phyloP scores from a whole-genome alignment of 1,139 yeast genomes.

The Debaryomyces singareniensis region DNA sequence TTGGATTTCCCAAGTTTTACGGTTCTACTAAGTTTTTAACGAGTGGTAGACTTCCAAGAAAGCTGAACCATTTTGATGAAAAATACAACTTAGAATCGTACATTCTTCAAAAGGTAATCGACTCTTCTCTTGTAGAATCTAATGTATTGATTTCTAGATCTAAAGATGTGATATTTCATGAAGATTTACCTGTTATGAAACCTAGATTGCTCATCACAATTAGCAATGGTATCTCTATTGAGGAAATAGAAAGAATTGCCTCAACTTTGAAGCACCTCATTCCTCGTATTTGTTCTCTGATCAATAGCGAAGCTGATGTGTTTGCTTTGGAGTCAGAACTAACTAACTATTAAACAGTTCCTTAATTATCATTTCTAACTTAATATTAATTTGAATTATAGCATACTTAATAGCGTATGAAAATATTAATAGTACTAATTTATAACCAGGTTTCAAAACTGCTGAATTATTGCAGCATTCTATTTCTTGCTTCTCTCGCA shows the following conservation, averaged over 20 bases:
- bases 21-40: conserved; percentile 35
- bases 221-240: conserved; percentile 45
- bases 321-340: conserved; percentile 15
- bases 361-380: too few species aligned
- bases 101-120: conserved; percentile 59
- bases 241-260: conserved; percentile 39
- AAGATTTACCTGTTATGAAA: conserved; percentile 59
- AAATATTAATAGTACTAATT: too few species aligned
- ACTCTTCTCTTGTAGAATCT: conserved; percentile 40
- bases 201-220: conserved; percentile 66
- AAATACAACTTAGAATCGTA: conserved; percentile 54
- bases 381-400: too few species aligned
- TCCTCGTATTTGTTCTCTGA: conserved; percentile 11
- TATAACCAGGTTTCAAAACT: too few species aligned
- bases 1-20: conserved; percentile 42
- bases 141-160: conserved; percentile 65
- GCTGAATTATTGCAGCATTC: conserved; percentile 22
- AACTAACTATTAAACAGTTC: conserved; percentile 3
- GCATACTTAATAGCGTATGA: too few species aligned
- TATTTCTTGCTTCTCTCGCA: conserved; percentile 61
- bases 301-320: conserved; percentile 13
- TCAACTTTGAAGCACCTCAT: conserved; percentile 13
- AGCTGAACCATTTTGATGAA: conserved; percentile 30
- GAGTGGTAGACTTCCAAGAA: conserved; percentile 33
- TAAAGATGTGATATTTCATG: conserved; percentile 66